Percentiles rank a stretch among this genome's conserved stretches.
Evolutionary conservation across 805 yeast species (phyloP).

Genomic region (Phaffomyces opuntiae): DNA sequence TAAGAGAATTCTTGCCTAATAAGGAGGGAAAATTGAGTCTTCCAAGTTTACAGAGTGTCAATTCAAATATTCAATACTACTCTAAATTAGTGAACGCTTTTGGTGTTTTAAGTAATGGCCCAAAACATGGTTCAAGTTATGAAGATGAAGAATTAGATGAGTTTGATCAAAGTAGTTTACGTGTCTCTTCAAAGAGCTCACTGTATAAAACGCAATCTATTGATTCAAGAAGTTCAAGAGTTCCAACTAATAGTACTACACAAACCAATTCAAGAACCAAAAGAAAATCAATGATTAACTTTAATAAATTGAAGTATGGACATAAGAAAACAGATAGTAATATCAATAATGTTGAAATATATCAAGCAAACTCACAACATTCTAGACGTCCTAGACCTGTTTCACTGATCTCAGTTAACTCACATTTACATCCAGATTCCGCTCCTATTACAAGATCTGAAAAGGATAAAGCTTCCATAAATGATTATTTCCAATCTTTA

Average conservation of each 20-base stretch:
- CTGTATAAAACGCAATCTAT: not conserved
- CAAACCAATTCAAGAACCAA: not conserved
- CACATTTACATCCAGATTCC: not conserved
- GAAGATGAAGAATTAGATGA: not conserved
- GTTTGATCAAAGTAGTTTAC: not conserved
- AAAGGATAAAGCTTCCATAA: constrained; percentile 9
- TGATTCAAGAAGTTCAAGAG: not conserved
- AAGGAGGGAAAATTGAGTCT: not conserved
- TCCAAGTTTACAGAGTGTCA: constrained; percentile 4
- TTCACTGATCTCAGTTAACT: not conserved
- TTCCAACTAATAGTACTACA: not conserved
- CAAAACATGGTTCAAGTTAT: not conserved
- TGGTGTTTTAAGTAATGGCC: constrained; percentile 9
- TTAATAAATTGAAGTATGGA: constrained; percentile 3
- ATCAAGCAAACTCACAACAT: not conserved
- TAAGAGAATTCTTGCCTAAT: constrained; percentile 8
- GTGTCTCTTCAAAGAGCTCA: not conserved
- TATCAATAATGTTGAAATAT: too few species aligned
- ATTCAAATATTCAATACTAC: constrained; percentile 16
- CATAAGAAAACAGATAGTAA: too few species aligned
- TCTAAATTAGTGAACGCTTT: constrained; percentile 21
- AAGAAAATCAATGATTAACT: not conserved
- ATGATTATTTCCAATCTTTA: constrained; percentile 6
- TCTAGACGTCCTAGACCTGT: not conserved
- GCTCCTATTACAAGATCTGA: constrained; percentile 6